These are phyloP conservation scores for Wickerhamiella domercqiae DNA, from an alignment of 805 yeast species.

Conservation along the genomic window DNA sequence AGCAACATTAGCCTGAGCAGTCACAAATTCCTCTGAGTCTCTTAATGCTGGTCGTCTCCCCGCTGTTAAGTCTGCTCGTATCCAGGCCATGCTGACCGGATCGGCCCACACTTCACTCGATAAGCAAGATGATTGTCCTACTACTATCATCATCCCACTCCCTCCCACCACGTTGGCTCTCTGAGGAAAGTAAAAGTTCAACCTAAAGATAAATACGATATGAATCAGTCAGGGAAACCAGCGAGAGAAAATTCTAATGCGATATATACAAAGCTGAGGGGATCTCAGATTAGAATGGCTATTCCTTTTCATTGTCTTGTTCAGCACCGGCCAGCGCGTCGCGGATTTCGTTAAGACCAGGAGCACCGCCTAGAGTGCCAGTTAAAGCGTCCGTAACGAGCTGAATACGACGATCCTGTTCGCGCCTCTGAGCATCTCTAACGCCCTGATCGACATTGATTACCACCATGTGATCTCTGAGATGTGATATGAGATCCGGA, in stretches of 20 bases:
- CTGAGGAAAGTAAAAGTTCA: not conserved
- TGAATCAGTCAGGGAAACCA: not conserved
- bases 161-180: too few relatives aligned
- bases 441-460: not conserved
- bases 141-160: not conserved
- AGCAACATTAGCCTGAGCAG: conserved; percentile 46
- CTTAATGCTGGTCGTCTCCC: conserved; percentile 23
- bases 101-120: not conserved
- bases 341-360: conserved; percentile 21
- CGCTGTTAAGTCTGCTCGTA: conserved; percentile 20
- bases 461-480: not conserved
- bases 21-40: conserved; percentile 34
- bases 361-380: conserved; percentile 15
- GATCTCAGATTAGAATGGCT: not conserved
- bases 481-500: not conserved
- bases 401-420: not conserved
- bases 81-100: conserved; percentile 18
- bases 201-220: too few relatives aligned
- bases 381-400: conserved; percentile 1
- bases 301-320: too few relatives aligned
- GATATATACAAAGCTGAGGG: not conserved
- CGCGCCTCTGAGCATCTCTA: not conserved
- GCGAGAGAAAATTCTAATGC: not conserved
- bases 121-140: not conserved
- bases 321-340: conserved; percentile 14